These are phyloP conservation scores for Candida maltosa DNA, from an alignment of 805 yeast genomes.

Conservation along the genomic window DNA sequence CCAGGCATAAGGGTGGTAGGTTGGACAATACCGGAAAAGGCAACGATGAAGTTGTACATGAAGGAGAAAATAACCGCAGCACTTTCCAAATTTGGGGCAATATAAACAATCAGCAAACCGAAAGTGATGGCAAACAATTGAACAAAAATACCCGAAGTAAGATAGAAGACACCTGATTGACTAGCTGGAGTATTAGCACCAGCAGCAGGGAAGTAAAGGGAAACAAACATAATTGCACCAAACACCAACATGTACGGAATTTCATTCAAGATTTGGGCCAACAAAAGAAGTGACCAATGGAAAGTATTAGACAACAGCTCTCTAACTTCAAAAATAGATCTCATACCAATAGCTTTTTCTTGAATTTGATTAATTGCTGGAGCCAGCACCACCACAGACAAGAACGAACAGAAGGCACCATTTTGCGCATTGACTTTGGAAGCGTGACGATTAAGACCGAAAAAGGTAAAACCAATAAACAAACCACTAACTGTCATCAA, in stretches of 20 bases:
- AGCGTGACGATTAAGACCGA: slow-evolving; percentile 14
- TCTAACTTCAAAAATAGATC: slow-evolving; percentile 67
- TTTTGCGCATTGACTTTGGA: slow-evolving; percentile 54
- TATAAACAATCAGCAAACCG: slow-evolving; percentile 44
- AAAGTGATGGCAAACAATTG: slow-evolving; percentile 30
- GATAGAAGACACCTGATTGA: slow-evolving; percentile 33
- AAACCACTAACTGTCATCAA: slow-evolving; percentile 52
- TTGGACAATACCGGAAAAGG: slow-evolving; percentile 71
- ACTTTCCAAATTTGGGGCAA: slow-evolving; percentile 63
- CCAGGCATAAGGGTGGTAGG: slow-evolving; percentile 61
- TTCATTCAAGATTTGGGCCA: slow-evolving; percentile 55
- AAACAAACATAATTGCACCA: slow-evolving; percentile 30
- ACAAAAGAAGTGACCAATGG: slow-evolving; percentile 61
- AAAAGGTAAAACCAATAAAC: slow-evolving; percentile 20
- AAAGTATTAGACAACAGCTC: slow-evolving; percentile 70
- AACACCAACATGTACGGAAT: slow-evolving; percentile 49
- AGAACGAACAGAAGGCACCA: slow-evolving; percentile 56
- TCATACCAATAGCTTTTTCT: slow-evolving; percentile 51
- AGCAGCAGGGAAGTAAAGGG: slow-evolving; percentile 49
- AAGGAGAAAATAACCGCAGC: slow-evolving; percentile 61
- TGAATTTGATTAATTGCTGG: slow-evolving; percentile 63
- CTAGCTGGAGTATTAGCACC: slow-evolving; percentile 41
- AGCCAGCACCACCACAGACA: slow-evolving; percentile 55
- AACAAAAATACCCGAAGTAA: slow-evolving; percentile 24
- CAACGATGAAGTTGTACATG: slow-evolving; percentile 52